Evolutionary conservation across 1,284 basidiomycete genomes (phyloP).

Genomic region (Volvariella volvacea): DNA sequence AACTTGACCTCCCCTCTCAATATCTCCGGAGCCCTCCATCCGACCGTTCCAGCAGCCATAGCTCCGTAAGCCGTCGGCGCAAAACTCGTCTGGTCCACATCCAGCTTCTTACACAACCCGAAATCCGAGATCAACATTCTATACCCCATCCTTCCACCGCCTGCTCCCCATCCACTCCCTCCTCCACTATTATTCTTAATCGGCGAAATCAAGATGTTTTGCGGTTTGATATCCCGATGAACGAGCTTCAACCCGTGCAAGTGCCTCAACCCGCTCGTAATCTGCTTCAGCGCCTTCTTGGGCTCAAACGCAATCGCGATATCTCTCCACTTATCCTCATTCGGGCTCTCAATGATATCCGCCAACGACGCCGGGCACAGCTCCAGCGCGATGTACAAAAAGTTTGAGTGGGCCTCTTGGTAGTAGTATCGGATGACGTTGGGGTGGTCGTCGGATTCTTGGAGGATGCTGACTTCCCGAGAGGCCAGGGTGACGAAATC

Average conservation of each 20-base stretch:
- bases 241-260: constrained; percentile 94
- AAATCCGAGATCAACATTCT: constrained; percentile 95
- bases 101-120: constrained; percentile 88
- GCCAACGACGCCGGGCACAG: constrained; percentile 93
- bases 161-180: constrained; percentile 7
- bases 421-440: constrained; percentile 99
- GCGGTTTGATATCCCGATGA: constrained; percentile 97
- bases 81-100: constrained; percentile 91
- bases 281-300: constrained; percentile 84
- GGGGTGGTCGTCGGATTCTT: constrained; percentile 96
- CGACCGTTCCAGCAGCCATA: constrained; percentile 86
- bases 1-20: constrained; percentile 86
- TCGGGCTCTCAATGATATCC: constrained; percentile 84
- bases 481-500: constrained; percentile 95
- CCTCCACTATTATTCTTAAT: constrained; percentile 39
- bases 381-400: constrained; percentile 97
- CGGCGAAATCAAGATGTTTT: constrained; percentile 90
- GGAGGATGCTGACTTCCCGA: constrained; percentile 90
- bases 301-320: constrained; percentile 72
- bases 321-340: constrained; percentile 56
- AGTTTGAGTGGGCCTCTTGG: constrained; percentile 89
- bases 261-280: constrained; percentile 84
- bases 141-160: constrained; percentile 44
- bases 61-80: constrained; percentile 74
- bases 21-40: constrained; percentile 94